These are phyloP conservation scores for Oryza nivara DNA, from an alignment of 176 grass and related monocot species.

Conservation along the genomic window DNA sequence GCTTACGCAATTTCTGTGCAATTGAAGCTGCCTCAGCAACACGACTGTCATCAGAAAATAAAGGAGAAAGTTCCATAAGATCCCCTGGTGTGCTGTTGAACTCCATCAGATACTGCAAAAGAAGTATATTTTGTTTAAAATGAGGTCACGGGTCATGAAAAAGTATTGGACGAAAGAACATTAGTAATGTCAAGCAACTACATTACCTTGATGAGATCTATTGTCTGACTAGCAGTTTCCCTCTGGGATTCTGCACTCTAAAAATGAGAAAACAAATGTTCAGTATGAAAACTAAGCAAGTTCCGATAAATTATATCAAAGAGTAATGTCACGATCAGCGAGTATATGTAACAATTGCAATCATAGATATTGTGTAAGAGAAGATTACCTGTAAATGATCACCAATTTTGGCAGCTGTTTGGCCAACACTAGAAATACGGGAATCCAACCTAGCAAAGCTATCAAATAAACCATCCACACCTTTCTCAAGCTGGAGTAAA, in stretches of 20 bases:
- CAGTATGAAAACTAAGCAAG: constrained; percentile 16
- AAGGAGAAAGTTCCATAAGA: constrained; percentile 97
- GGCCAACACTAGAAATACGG: constrained; percentile 96
- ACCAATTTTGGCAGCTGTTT: constrained; percentile 99
- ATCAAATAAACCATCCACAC: constrained; percentile 96
- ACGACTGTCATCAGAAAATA: constrained; percentile 97
- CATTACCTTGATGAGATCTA: constrained; percentile 92
- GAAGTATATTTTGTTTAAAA: constrained; percentile 26
- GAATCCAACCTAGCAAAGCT: constrained; percentile 96
- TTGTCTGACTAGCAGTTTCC: constrained; percentile 98
- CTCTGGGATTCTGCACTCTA: constrained; percentile 99
- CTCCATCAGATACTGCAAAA: constrained; percentile 94
- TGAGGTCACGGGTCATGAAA: not conserved
- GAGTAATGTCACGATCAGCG: constrained; percentile 15
- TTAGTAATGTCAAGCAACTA: constrained; percentile 34
- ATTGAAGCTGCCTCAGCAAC: constrained; percentile 99
- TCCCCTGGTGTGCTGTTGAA: constrained; percentile 99
- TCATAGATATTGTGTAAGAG: constrained; percentile 30
- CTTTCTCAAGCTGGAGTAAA: constrained; percentile 87
- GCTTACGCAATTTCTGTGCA: constrained; percentile 98
- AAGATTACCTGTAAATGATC: constrained; percentile 96
- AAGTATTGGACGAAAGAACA: constrained; percentile 23
- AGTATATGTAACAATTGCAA: constrained; percentile 27
- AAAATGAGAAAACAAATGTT: constrained; percentile 32
- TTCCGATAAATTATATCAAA: constrained; percentile 29